Percentiles rank a stretch among this genome's conserved stretches.
These are phyloP conservation scores for Fusarium robinianum DNA, from an alignment of 2,329 filamentous ascomycete genomes.

Conservation along the genomic window DNA sequence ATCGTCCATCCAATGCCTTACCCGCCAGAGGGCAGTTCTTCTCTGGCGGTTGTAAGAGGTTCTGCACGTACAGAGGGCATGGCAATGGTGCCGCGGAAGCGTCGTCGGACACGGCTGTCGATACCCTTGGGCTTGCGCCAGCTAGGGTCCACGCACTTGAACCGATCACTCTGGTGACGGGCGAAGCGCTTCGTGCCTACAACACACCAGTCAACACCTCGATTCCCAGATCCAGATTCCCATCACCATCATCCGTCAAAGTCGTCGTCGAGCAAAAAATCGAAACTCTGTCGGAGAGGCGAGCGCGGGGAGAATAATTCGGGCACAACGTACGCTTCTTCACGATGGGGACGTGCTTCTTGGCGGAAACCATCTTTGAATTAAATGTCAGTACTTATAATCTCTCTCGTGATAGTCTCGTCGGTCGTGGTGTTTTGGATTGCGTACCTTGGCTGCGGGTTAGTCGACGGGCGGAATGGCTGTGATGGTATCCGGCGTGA, in stretches of 20 bases:
- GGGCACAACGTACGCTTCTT: slow-evolving; percentile 90
- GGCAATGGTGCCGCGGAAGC: slow-evolving; percentile 91
- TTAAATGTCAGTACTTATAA: slow-evolving; percentile 39
- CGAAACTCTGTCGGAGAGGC: slow-evolving; percentile 12
- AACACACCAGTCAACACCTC: slow-evolving; percentile 47
- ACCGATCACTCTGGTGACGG: slow-evolving; percentile 97
- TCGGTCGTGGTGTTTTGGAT: slow-evolving; percentile 15
- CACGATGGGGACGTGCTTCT: slow-evolving; percentile 99
- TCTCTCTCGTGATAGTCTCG: slow-evolving; percentile 10
- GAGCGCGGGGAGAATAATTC: slow-evolving; percentile 6
- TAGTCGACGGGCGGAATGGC: slow-evolving; percentile 42
- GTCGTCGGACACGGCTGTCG: slow-evolving; percentile 95
- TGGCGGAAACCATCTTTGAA: slow-evolving; percentile 94
- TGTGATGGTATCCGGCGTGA: slow-evolving; percentile 44
- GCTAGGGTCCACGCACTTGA: slow-evolving; percentile 85
- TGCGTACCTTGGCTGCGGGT: slow-evolving; percentile 50
- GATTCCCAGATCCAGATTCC: slow-evolving; percentile 9
- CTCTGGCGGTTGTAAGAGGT: slow-evolving; percentile 4
- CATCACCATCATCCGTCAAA: slow-evolving; percentile 6
- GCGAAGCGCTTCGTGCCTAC: slow-evolving; percentile 91
- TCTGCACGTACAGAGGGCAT: slow-evolving; percentile 91
- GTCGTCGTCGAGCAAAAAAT: slow-evolving; percentile 25
- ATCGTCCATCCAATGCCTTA: background rate
- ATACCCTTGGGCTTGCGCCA: slow-evolving; percentile 99
- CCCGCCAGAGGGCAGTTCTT: slow-evolving; percentile 6